These are phyloP conservation scores for Vitrella brassicaformis DNA, from an alignment of 73 alveolate species.

Conservation along the genomic window DNA sequence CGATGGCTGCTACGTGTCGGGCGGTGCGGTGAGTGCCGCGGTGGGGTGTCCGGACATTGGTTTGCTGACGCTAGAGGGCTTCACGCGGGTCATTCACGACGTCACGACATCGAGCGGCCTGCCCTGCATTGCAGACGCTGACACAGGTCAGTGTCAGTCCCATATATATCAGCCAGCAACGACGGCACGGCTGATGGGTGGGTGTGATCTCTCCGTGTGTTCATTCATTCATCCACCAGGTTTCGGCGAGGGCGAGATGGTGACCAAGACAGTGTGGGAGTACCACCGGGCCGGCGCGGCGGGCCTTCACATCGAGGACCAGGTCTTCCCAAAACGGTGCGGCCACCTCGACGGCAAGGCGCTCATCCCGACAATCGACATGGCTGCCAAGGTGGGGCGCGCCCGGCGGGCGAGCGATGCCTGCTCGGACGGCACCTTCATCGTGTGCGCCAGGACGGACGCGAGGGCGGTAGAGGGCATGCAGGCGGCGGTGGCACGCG, in stretches of 20 bases:
- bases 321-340: conserved; percentile 83
- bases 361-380: conserved; percentile 50
- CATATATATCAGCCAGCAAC: too few relatives aligned
- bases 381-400: conserved; percentile 48
- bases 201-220: too few relatives aligned
- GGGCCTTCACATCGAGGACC: conserved; percentile 77
- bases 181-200: too few relatives aligned
- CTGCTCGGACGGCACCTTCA: conserved; percentile 76
- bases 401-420: conserved; percentile 55
- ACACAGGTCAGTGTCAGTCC: too few relatives aligned
- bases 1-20: conserved; percentile 73
- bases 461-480: conserved; percentile 73
- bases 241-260: conserved; percentile 61
- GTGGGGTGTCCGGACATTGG: conserved; percentile 87
- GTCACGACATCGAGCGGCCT: conserved; percentile 47
- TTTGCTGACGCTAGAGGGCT: conserved; percentile 46
- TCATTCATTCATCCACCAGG: too few relatives aligned
- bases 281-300: conserved; percentile 82
- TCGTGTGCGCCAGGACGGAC: conserved; percentile 88
- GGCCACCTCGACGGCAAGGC: conserved; percentile 86
- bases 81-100: conserved; percentile 45
- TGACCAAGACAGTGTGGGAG: conserved; percentile 76
- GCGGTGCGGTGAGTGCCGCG: conserved; percentile 81
- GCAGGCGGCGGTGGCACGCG: conserved; percentile 44
- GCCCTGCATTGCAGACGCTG: conserved; percentile 88